Conservation (phyloP, 805 yeast species). For the Torulaspora maleeae region DNA sequence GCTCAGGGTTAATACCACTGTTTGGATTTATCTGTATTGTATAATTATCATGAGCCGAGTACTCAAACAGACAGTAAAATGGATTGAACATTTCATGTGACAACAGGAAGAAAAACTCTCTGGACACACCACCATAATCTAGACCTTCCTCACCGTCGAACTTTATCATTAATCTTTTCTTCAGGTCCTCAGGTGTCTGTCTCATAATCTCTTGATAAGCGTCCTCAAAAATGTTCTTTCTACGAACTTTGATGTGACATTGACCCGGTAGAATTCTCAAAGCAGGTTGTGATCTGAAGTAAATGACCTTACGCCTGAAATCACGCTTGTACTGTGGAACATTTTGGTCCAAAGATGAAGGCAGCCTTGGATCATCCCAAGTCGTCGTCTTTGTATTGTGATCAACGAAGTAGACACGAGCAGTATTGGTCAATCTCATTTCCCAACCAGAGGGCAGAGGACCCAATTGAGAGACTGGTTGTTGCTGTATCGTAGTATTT, state of each 20-base stretch:
- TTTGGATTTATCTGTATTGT: conserved; percentile 97
- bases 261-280: conserved; percentile 96
- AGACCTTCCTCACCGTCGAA: conserved; percentile 99
- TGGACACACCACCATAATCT: conserved; percentile 98
- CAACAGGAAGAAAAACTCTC: conserved; percentile 93
- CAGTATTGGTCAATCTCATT: conserved; percentile 98
- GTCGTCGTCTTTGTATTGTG: conserved; percentile 99
- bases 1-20: conserved; percentile 96
- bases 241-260: conserved; percentile 95
- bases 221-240: conserved; percentile 95
- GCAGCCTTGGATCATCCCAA: conserved; percentile 99
- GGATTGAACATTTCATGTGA: conserved; percentile 99
- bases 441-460: conserved; percentile 99
- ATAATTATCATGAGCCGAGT: conserved; percentile 96
- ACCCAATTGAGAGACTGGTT: conserved; percentile 95
- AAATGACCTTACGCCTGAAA: conserved; percentile 93
- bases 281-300: conserved; percentile 98
- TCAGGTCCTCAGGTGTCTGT: conserved; percentile 96
- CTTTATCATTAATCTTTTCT: conserved; percentile 95
- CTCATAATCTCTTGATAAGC: conserved; percentile 98
- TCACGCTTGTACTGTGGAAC: conserved; percentile 99
- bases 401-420: conserved; percentile 97
- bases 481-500: conserved; percentile 89
- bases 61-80: conserved; percentile 92
- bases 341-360: conserved; percentile 93